A percentile compares a stretch with the other conserved stretches of the same genome.
Evolutionary conservation across 75 land plant genomes (phyloP).

Genomic region (Sequoiadendron giganteum): DNA sequence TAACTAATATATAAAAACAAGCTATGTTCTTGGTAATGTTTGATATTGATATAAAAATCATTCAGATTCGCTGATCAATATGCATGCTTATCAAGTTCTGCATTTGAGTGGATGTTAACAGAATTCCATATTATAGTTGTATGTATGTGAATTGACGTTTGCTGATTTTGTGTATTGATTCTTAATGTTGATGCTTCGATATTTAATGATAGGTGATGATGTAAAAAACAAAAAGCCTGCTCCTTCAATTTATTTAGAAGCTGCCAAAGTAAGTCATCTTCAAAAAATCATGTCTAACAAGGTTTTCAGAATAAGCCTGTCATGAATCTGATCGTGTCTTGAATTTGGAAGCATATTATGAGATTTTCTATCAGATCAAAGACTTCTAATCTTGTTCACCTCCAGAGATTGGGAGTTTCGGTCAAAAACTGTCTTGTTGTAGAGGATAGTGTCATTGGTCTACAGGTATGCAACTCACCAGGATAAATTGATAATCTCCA

Average conservation of each 20-base stretch:
- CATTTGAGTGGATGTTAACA: background rate
- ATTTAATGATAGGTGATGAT: slow-evolving; percentile 75
- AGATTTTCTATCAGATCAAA: background rate
- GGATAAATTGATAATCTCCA: background rate
- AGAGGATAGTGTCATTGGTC: slow-evolving; percentile 97
- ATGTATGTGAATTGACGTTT: background rate
- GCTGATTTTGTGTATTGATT: background rate
- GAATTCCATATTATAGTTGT: background rate
- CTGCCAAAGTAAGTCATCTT: slow-evolving; percentile 55
- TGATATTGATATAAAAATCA: slow-evolving; percentile 1
- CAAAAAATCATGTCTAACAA: background rate
- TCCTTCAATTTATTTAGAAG: slow-evolving; percentile 86
- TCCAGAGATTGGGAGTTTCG: slow-evolving; percentile 68
- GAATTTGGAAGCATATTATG: background rate
- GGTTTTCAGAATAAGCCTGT: slow-evolving; percentile 1
- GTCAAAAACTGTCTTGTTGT: slow-evolving; percentile 79
- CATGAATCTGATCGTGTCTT: background rate
- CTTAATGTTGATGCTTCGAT: background rate
- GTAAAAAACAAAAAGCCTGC: slow-evolving; percentile 94
- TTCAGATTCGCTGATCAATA: background rate
- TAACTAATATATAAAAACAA: background rate
- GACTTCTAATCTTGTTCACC: slow-evolving; percentile 4
- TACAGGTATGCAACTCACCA: slow-evolving; percentile 52
- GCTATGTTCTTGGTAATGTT: background rate
- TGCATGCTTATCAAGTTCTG: background rate